Evolutionary conservation across 31 red algal genomes (phyloP), one percentile per base, ranked within the genome.

Genomic region (Endocladia muricata): DNA sequence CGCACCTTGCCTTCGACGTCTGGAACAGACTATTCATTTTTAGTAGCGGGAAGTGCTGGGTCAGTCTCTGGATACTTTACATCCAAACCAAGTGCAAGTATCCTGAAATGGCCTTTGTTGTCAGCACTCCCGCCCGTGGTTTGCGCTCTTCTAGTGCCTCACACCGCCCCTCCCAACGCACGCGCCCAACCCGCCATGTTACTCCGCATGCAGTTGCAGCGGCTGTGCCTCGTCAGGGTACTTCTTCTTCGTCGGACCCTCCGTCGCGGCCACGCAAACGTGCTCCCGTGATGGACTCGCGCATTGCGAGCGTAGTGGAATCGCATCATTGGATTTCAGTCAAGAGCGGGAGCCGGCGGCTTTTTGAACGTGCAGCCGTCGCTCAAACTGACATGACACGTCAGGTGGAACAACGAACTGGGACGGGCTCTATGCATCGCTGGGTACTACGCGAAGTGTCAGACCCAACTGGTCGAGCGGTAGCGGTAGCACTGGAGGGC

Each of bases 291-390:
- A 72, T 81, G 57, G 85, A 89, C 56, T 75, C 68, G 5, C 69
- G 68, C 67, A 54, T 89, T 22, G 64, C 75, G 22, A 56, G 61
- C 23, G 60, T 78, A 19, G 41, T 57, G 2, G 85, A 89, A 30
- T 37, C 55, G 3, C 85, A 89, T 42, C 85, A 89, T 60, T 89
- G 85, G 85, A 51, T 89, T 3, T 66, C 36, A 29, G 85, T 89
- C 47, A 63, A 55, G 11, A 65, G 31, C n/a, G 22, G 71, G 32
- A 35, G 59, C 55, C 57, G 43, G 25, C 55, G 76, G 30, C 35
- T 75, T 28, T 89, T 89, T 55, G 85, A 89, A 60, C 85, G 76
- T 31, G 85, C 85, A 30, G 85, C 85, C 15, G 85, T 89, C 37
- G 85, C 85, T 9, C 85, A 89, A 31, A 68, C 85, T 8, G 85